phyloP scores from a whole-genome alignment of 306 rosid genomes.

The Cucumis cinereus region DNA sequence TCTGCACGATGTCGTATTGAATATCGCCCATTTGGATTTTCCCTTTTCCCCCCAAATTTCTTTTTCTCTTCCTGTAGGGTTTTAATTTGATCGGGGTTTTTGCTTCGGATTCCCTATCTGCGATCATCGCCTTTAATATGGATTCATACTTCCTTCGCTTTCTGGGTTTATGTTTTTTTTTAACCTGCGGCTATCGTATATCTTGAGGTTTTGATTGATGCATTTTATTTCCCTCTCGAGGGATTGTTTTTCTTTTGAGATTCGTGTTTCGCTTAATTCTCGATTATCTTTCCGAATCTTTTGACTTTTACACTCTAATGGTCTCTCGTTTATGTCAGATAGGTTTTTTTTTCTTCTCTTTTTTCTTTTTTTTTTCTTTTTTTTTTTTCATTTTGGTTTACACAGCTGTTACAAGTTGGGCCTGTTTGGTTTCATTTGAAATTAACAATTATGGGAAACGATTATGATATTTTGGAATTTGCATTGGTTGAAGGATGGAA shows the following conservation, averaged over 20 bases:
- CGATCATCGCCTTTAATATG: slow-evolving; percentile 23
- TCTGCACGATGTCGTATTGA: slow-evolving; percentile 25
- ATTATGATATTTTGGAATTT: neutral
- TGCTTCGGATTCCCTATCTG: slow-evolving; percentile 14
- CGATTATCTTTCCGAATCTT: slow-evolving; percentile 5
- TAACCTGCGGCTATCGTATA: slow-evolving; percentile 16
- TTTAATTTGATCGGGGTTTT: slow-evolving; percentile 32
- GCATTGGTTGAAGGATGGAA: neutral
- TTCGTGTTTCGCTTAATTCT: slow-evolving; percentile 14
- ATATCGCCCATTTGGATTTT: neutral
- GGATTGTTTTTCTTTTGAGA: neutral
- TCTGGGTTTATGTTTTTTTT: slow-evolving; percentile 9
- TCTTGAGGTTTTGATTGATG: slow-evolving; percentile 12
- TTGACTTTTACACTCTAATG: slow-evolving; percentile 25
- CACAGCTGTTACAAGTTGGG: neutral
- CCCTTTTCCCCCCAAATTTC: neutral
- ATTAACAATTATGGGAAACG: neutral
- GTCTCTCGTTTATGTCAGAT: neutral
- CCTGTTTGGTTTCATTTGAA: neutral
- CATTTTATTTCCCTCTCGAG: slow-evolving; percentile 1
- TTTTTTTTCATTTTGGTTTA: neutral
- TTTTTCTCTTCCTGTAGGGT: slow-evolving; percentile 16
- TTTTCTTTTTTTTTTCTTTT: neutral
- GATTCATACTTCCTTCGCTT: slow-evolving; percentile 13
- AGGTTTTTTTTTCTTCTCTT: neutral